Evolutionary conservation across 1,139 yeast genomes (phyloP), one percentile per base, ranked within the genome.

Genomic region (Spathaspora sp.): DNA sequence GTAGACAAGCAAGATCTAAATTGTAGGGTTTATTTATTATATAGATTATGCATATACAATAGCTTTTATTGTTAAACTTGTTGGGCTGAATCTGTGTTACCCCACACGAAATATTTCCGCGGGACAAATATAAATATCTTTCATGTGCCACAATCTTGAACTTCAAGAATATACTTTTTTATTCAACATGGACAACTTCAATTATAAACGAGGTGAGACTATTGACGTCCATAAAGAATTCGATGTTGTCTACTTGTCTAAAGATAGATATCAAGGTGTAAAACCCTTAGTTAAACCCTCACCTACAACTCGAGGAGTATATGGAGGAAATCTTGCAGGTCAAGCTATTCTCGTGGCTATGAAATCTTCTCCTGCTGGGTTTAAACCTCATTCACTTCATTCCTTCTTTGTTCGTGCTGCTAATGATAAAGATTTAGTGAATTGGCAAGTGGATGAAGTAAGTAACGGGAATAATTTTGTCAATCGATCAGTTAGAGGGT

Each of bases 391-490:
- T 48, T 61, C 76, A 24, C 57, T 70, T 49, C 69, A 68, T 53
- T 59, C 76, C 16, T 63, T 57, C 51, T 64, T 68, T 52, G 58
- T 70, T 29, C 58, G 61, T 47, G 59, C 65, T 3, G 68, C 65
- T 0, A 48, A 47, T 17, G 55, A 57, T 7, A 49, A 56, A 23
- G 51, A 50, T 6, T 50, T 52, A 11, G 56, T 72, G 45, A 57
- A 61, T 15, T 74, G 76, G 72, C 63, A 63, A 46, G 70, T 71
- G 4, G 65, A 64, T 4, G 47, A 46, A 26, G 61, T 67, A n/a
- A 67, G 72, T 41, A 64, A 78, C 48, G 95, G 95, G 2, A 80
- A 77, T 49, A 82, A 55, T 50, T 86, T 82, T 58, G 70, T 76
- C 41, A 84, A 85, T 43, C 72, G 87, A 46, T 75, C 80, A 38